Percentiles rank a stretch among this genome's conserved stretches.
Evolutionary conservation across 2,329 filamentous ascomycete genomes (phyloP).

Genomic region (Exophiala sideris): DNA sequence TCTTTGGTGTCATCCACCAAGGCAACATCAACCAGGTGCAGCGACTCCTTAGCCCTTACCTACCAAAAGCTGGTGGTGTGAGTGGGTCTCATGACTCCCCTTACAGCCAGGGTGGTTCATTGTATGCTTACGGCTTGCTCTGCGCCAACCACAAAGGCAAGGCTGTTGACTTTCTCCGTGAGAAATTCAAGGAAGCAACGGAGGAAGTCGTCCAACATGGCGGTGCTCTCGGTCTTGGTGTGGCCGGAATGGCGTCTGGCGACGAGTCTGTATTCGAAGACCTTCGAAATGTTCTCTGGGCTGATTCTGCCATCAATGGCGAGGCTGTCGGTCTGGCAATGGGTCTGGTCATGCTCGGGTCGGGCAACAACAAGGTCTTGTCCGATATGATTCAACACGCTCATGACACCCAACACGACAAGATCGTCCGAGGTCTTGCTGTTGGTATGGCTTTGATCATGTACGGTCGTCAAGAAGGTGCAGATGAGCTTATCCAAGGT

Average conservation of each 20-base stretch:
- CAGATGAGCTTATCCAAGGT: conserved; percentile 90
- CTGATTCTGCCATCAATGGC: conserved; percentile 92
- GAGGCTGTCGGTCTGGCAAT: conserved; percentile 94
- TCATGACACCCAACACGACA: conserved; percentile 97
- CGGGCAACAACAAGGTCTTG: conserved; percentile 88
- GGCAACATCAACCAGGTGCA: conserved; percentile 91
- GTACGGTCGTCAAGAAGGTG: conserved; percentile 92
- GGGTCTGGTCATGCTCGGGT: conserved; percentile 97
- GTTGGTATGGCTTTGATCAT: conserved; percentile 98
- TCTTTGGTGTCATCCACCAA: conserved; percentile 91
- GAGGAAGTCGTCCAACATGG: conserved; percentile 91
- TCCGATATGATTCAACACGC: conserved; percentile 98
- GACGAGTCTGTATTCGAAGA: conserved; percentile 88
- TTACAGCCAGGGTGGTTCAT: conserved; percentile 91
- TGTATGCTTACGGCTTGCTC: conserved; percentile 93
- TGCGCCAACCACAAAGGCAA: conserved; percentile 96
- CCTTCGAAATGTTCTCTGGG: conserved; percentile 82
- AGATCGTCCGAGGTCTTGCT: conserved; percentile 93
- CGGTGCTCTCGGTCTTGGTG: conserved; percentile 88
- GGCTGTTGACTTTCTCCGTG: conserved; percentile 55
- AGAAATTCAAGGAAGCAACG: conserved; percentile 49
- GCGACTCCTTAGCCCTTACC: conserved; percentile 90
- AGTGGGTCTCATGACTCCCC: conserved; percentile 76
- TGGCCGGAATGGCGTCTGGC: conserved; percentile 95
- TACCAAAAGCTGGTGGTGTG: conserved; percentile 65